Conservation (phyloP, 306 rosid genomes). For the Lathyrus aphaca region DNA sequence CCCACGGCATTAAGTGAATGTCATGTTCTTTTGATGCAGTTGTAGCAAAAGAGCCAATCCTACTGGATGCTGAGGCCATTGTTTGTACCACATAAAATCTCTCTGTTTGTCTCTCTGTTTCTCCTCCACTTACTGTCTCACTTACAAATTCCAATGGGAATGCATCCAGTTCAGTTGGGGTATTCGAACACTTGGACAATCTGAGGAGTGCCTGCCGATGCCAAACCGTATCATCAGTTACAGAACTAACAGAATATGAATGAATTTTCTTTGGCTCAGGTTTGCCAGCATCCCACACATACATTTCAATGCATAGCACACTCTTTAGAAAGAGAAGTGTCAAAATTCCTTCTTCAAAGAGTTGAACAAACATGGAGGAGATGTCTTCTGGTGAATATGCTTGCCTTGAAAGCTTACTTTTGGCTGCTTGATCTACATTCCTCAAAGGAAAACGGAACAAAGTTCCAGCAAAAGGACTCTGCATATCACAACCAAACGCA, state of each 20-base stretch:
- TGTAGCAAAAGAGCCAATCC: slow-evolving; percentile 87
- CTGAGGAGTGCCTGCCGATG: slow-evolving; percentile 86
- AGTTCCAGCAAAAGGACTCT: slow-evolving; percentile 75
- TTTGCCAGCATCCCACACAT: slow-evolving; percentile 75
- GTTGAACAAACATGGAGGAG: slow-evolving; percentile 85
- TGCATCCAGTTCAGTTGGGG: slow-evolving; percentile 63
- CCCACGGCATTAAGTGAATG: slow-evolving; percentile 98
- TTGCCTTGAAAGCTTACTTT: slow-evolving; percentile 93
- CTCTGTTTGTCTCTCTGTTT: slow-evolving; percentile 64
- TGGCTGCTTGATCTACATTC: slow-evolving; percentile 70
- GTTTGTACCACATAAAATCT: slow-evolving; percentile 82
- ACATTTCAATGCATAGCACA: slow-evolving; percentile 75
- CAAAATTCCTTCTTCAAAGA: slow-evolving; percentile 85
- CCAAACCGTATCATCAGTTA: slow-evolving; percentile 58
- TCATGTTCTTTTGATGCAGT: slow-evolving; percentile 91
- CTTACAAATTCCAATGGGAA: slow-evolving; percentile 71
- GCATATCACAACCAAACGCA: slow-evolving; percentile 95
- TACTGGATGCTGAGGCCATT: slow-evolving; percentile 81
- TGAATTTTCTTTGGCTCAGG: slow-evolving; percentile 69
- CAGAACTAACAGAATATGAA: slow-evolving; percentile 77
- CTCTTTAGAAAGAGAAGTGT: slow-evolving; percentile 84
- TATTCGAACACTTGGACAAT: slow-evolving; percentile 61
- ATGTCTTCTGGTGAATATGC: slow-evolving; percentile 76
- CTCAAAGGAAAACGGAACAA: slow-evolving; percentile 93
- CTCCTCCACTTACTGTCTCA: slow-evolving; percentile 60